phyloP scores from a whole-genome alignment of 1,139 yeast species.

The Candida sojae region DNA sequence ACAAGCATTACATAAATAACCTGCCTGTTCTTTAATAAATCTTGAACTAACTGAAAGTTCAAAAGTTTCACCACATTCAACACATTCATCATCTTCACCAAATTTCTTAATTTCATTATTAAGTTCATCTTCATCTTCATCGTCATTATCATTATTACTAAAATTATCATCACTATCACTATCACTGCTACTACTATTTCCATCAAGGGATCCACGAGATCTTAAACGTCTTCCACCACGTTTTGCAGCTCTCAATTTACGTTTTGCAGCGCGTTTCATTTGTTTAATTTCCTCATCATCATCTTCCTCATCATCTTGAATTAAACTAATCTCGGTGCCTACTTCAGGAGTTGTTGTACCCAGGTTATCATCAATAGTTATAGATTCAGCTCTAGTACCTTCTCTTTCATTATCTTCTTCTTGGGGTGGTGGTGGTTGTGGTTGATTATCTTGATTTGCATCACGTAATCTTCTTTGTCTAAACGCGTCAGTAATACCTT shows the following conservation, averaged over 20 bases:
- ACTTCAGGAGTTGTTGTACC: constrained; percentile 12
- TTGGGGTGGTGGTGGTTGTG: constrained; percentile 12
- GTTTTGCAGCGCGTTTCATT: constrained; percentile 44
- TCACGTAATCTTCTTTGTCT: constrained; percentile 53
- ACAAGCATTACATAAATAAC: constrained; percentile 70
- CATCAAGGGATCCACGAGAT: constrained; percentile 18
- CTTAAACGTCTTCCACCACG: constrained; percentile 18
- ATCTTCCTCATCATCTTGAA: constrained; percentile 16
- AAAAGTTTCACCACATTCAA: constrained; percentile 59
- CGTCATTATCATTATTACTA: constrained; percentile 31
- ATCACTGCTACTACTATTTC: constrained; percentile 29
- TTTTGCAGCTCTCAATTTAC: constrained; percentile 31
- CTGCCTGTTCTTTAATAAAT: constrained; percentile 46
- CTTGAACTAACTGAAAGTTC: constrained; percentile 67
- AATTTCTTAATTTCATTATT: constrained; percentile 27
- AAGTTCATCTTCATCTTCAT: constrained; percentile 29
- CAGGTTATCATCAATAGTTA: neutral
- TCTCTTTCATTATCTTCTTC: constrained; percentile 6
- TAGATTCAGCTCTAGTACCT: constrained; percentile 3
- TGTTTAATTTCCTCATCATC: constrained; percentile 31
- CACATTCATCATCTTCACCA: constrained; percentile 58
- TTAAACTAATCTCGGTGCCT: neutral
- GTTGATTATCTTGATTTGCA: constrained; percentile 13
- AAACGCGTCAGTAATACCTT: constrained; percentile 86
- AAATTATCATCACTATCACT: constrained; percentile 20